Base-by-base conservation (phyloP, 352 stramenopile genomes). In the Globisporangium middletonii region DNA sequence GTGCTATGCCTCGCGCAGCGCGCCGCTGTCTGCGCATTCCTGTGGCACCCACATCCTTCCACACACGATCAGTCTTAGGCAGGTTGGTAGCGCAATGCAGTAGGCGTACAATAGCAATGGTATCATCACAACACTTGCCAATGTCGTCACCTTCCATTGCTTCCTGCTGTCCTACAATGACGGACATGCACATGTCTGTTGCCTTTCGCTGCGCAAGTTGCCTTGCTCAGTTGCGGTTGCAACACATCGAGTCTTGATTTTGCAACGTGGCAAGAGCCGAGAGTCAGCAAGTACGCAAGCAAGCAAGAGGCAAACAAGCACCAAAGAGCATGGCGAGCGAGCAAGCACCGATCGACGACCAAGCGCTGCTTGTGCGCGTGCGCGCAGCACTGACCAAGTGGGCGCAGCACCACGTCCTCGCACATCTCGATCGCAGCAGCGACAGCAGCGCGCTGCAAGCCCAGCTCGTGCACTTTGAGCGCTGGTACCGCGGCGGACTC, bases 401-500 rank as follows among this genome's bases (percentile, higher is more conserved):
- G 74, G 38, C 62, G 12, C 78, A 88, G 60, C 52, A 45, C 44
- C 68, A 74, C 49, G 68, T 88, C 46, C 67, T 88, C 30, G 35
- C 61, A 1, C 51, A 64, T 44, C 56, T 88, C 3, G 23, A 51
- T 1, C 15, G 7, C 15, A 13, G 16, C 8, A 52, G 50, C 15
- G 33, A 58, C 13, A 11, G 38, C 53, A 0, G 47, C 57, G 48
- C 58, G 2, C 53, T 88, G 50, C 67, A 55, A 60, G 42, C 58
- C 3, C 79, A 89, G 42, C 55, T 89, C 13, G 57, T 76, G 63
- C 77, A 81, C 58, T 88, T 89, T 50, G 74, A 86, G 50, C 44
- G 50, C 19, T 88, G 77, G 79, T 90, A 88, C 63, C 75, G 77
- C 26, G 76, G 78, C 30, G 80, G 80, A 30, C 50, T 90, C 35